Evolutionary conservation across 345 rosid species (phyloP).

Genomic region (Arabis hirsuta): DNA sequence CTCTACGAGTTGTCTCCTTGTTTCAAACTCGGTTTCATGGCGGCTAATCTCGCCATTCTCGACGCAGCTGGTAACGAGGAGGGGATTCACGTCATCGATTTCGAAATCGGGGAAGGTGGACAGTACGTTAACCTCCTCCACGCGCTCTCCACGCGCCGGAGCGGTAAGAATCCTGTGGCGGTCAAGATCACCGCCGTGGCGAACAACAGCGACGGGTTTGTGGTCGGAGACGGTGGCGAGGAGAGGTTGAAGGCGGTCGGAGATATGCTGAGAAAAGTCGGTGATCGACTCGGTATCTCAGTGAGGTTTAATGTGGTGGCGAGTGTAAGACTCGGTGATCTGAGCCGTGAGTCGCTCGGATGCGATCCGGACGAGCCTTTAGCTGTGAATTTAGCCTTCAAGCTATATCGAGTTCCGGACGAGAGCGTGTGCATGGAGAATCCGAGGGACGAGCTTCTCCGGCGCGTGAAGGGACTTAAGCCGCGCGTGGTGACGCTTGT

Average conservation of each 20-base stretch:
- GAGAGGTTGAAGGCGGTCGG: constrained; percentile 57
- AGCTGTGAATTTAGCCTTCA: constrained; percentile 86
- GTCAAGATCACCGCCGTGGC: constrained; percentile 77
- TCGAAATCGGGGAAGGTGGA: constrained; percentile 77
- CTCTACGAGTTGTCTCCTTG: constrained; percentile 80
- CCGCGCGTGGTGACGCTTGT: constrained; percentile 84
- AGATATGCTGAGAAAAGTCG: constrained; percentile 52
- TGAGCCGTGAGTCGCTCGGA: constrained; percentile 68
- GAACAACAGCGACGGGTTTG: constrained; percentile 35
- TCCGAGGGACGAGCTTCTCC: constrained; percentile 87
- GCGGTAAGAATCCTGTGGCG: constrained; percentile 4
- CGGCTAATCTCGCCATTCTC: constrained; percentile 85
- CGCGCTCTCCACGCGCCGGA: constrained; percentile 61
- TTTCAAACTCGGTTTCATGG: constrained; percentile 81
- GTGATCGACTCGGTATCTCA: constrained; percentile 50
- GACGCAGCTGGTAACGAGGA: constrained; percentile 45
- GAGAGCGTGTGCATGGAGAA: constrained; percentile 91
- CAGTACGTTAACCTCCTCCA: constrained; percentile 74
- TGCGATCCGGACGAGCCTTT: constrained; percentile 69
- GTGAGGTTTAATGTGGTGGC: constrained; percentile 55
- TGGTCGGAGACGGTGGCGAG: constrained; percentile 43
- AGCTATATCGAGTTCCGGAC: constrained; percentile 71
- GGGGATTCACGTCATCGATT: constrained; percentile 71
- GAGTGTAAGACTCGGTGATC: constrained; percentile 51
- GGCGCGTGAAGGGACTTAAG: constrained; percentile 72